Base-by-base conservation (phyloP, 768 basidiomycete species). In the Cantharellus anzutake region DNA sequence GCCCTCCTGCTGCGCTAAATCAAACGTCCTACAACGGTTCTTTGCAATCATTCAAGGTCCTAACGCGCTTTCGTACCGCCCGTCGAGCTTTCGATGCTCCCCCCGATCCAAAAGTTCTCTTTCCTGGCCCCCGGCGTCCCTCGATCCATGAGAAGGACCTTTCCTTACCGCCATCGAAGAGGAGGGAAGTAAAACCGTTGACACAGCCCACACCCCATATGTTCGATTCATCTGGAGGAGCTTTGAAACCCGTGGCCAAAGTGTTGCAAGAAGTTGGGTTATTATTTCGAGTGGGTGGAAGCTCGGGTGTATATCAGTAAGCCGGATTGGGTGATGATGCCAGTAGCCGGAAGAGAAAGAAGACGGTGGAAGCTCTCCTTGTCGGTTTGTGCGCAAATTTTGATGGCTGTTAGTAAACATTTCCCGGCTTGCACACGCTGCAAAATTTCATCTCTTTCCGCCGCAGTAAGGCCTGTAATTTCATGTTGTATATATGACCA, bases 131-230 rank as follows among this genome's bases (percentile, higher is more conserved):
- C 2, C 75, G 83, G 34, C 73, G 80, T 63, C 77, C 84, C 16
- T 87, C 84, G 7, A 82, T 83, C 42, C 84, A 86, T 67, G 85
- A 88, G 68, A 79, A 81, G 52, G 83, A 88, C 61, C 72, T 88
- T 57, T 77, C 78, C 61, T 34, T 50, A 3, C 7, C 42, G 2
- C 52, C 11, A 11, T 34, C 38, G 39, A 34, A 41, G n/a, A 53
- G 58, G n/a, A 16, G 20, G 11, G 37, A 7, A 5, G 11, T 11
- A 37, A 34, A 44, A 20, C 78, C 78, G 0, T 73, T 88, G n/a
- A 73, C 75, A 4, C 84, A 87, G 67, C 86, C 86, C 2, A 82
- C 80, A 61, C 84, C 85, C 4, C 86, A 89, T 68, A 82, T 86
- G 1, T 86, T 78, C 64, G 86, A 89, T 67, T 79, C 81, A 16